A percentile compares a stretch with the other conserved stretches of the same genome.
Evolutionary conservation across 2,329 filamentous ascomycete genomes (phyloP).

Genomic region (Fusarium sp.): DNA sequence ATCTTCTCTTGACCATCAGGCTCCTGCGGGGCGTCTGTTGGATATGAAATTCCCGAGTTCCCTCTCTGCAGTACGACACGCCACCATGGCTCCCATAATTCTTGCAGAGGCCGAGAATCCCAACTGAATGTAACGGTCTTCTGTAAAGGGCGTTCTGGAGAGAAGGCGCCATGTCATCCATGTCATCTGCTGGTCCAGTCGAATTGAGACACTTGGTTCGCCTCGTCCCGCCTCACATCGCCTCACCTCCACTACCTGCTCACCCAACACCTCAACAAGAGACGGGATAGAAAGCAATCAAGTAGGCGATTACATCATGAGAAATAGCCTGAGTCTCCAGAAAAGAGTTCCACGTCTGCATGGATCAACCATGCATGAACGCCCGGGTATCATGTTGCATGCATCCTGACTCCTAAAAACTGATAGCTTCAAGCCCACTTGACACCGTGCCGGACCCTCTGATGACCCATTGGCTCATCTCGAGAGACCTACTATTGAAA

Average conservation of each 20-base stretch:
- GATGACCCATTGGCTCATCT: background rate
- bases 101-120: background rate
- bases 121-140: background rate
- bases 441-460: background rate
- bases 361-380: constrained; percentile 4
- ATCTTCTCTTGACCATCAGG: background rate
- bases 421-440: background rate
- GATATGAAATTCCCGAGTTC: background rate
- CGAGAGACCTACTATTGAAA: background rate
- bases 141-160: background rate
- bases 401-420: background rate
- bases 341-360: background rate
- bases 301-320: background rate
- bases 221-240: background rate
- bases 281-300: background rate
- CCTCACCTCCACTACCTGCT: background rate
- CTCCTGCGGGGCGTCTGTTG: background rate
- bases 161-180: background rate
- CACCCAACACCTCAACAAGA: background rate
- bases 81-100: background rate
- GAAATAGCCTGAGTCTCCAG: background rate
- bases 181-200: background rate
- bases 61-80: background rate
- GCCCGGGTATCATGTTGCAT: background rate
- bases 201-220: background rate